Base-by-base conservation (phyloP, 1,284 basidiomycete species). In the Fomitopsis pinicola region DNA sequence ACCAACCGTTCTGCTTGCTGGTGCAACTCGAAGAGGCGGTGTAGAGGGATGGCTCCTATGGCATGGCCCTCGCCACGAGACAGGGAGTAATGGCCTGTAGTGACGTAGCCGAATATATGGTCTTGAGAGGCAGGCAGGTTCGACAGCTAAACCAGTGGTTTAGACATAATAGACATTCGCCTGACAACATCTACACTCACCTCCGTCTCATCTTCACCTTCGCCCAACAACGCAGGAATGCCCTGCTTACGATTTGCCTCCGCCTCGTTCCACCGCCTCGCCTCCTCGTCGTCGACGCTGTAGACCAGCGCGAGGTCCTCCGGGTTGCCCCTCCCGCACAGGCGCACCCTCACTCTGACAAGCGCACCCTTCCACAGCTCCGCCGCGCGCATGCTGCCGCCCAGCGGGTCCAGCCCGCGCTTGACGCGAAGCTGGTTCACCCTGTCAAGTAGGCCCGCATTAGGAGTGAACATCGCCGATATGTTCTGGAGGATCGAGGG, bases 21-120 rank as follows among this genome's bases (percentile, higher is more conserved):
- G 57, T 80, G 75, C 4, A 87, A 71, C 33, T 82, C 78, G 15
- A 91, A 68, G 45, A 88, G 80, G 26, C 77, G 77, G 5, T 70
- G 67, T 5, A 95, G 70, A 0, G 89, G 78, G 10, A 96, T 75
- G 0, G 85, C 84, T 5, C 86, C 94, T 8, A 95, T 80, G 0
- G 84, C 93, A 67, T 85, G 85, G 0, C 91, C 92, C 58, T 82
- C 75, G 0, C 94, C 93, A 22, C 87, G 80, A 0, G 86, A 83
- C 2, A 97, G 79, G 0, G 92, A 94, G 69, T 84, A 89, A 64
- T 87, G 87, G 1, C 94, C 94, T 0, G 89, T 87, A 0, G 91
- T 90, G 5, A 94, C 81, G 67, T 91, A 92, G 0, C 94, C 94
- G 55, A 95, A 84, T 22, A 91, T 78, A 0, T 75, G 68, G 1